Evolutionary conservation across 2,329 filamentous ascomycete genomes (phyloP).

Genomic region (Fusarium marasasianum): DNA sequence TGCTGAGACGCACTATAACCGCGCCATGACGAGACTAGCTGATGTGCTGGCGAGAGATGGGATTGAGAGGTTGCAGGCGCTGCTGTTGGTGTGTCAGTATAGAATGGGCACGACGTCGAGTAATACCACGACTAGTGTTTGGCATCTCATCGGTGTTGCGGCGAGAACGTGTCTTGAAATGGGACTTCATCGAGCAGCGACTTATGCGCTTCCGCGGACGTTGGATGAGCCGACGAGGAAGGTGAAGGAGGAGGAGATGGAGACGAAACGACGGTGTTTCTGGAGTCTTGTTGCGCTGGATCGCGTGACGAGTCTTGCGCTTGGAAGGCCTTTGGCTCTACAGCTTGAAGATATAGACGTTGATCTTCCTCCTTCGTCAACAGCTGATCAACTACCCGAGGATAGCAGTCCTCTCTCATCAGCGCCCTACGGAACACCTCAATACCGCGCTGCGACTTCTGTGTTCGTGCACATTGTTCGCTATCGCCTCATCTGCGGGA

Average conservation of each 20-base stretch:
- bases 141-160: slow-evolving; percentile 56
- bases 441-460: slow-evolving; percentile 40
- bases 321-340: slow-evolving; percentile 53
- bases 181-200: slow-evolving; percentile 52
- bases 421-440: slow-evolving; percentile 33
- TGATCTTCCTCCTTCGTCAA: slow-evolving; percentile 43
- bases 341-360: slow-evolving; percentile 54
- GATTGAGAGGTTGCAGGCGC: slow-evolving; percentile 51
- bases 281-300: slow-evolving; percentile 55
- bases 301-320: slow-evolving; percentile 48
- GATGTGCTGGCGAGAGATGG: slow-evolving; percentile 50
- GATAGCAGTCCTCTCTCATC: slow-evolving; percentile 23
- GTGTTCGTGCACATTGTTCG: slow-evolving; percentile 53
- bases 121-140: slow-evolving; percentile 52
- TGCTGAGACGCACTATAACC: slow-evolving; percentile 53
- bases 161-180: slow-evolving; percentile 53
- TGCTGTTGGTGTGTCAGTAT: slow-evolving; percentile 56
- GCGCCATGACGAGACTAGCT: slow-evolving; percentile 50
- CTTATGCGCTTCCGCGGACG: slow-evolving; percentile 39
- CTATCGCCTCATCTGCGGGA: slow-evolving; percentile 53
- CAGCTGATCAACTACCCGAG: slow-evolving; percentile 30
- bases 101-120: slow-evolving; percentile 52
- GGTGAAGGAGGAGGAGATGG: slow-evolving; percentile 40
- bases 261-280: slow-evolving; percentile 52
- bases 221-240: not conserved